These are phyloP conservation scores for Magnaporthales sp. DNA, from an alignment of 2,329 filamentous ascomycete species.

Conservation along the genomic window DNA sequence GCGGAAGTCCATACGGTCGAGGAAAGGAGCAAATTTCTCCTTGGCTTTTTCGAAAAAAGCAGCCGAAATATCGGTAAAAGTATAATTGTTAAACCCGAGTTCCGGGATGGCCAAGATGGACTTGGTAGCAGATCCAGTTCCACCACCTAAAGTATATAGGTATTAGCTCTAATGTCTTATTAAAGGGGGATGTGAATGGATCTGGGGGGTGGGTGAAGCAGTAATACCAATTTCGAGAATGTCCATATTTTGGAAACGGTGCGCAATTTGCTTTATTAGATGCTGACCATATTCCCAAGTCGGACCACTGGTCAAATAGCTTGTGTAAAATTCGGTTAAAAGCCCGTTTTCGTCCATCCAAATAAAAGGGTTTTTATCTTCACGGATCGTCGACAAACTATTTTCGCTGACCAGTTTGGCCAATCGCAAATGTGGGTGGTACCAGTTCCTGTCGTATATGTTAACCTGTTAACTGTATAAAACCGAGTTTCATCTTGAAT, in stretches of 20 bases:
- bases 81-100: conserved; percentile 12
- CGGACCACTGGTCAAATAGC: not conserved
- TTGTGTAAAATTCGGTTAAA: conserved; percentile 9
- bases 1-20: conserved; percentile 18
- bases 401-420: conserved; percentile 7
- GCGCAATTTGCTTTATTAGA: not conserved
- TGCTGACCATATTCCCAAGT: not conserved
- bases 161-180: not conserved
- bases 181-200: not conserved
- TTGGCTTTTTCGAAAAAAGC: conserved; percentile 26
- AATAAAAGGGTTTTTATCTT: conserved; percentile 14
- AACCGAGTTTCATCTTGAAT: not conserved
- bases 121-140: conserved; percentile 19
- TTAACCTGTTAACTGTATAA: not conserved
- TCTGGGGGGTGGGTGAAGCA: not conserved
- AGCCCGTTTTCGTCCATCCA: conserved; percentile 22
- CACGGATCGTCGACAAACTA: conserved; percentile 9
- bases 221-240: conserved; percentile 23
- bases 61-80: conserved; percentile 27
- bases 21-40: conserved; percentile 18
- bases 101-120: not conserved
- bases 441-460: conserved; percentile 1
- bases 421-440: conserved; percentile 10
- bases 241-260: conserved; percentile 8
- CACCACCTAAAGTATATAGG: conserved; percentile 14